Conservation (phyloP, 2,329 filamentous ascomycete species). For the Xylariaceae sp. region DNA sequence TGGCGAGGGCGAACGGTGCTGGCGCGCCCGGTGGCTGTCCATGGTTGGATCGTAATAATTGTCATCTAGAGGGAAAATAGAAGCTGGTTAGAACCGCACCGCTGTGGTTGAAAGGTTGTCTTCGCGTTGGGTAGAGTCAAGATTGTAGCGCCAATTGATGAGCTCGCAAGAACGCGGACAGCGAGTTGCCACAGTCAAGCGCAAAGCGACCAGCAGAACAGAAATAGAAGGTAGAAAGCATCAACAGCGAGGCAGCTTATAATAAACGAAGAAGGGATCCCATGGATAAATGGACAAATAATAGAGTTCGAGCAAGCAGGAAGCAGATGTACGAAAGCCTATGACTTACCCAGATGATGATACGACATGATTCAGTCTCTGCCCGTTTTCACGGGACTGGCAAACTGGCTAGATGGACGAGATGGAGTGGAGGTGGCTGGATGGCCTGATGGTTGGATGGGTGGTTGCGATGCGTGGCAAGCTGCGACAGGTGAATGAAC, state of each 20-base stretch:
- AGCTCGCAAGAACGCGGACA: background rate
- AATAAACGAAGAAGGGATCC: no score
- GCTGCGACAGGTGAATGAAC: constrained; percentile 11
- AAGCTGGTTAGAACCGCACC: constrained; percentile 3
- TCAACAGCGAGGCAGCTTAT: background rate
- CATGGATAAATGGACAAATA: background rate
- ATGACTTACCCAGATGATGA: constrained; percentile 61
- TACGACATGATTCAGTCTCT: constrained; percentile 57
- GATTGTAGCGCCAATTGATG: background rate
- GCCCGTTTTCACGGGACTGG: constrained; percentile 8
- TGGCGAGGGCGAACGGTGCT: constrained; percentile 69
- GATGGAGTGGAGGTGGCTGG: no score
- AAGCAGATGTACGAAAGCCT: constrained; percentile 15
- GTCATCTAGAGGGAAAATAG: constrained; percentile 42
- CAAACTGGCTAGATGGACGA: constrained; percentile 1
- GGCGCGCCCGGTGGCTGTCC: constrained; percentile 45
- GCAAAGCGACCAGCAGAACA: background rate
- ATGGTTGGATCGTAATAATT: constrained; percentile 58
- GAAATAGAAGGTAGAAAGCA: background rate
- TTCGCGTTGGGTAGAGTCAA: background rate
- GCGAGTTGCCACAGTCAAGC: background rate
- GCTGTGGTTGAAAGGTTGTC: background rate
- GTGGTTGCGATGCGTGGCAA: constrained; percentile 4
- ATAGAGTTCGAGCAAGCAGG: constrained; percentile 18
- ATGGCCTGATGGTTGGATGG: constrained; percentile 8